phyloP scores from a whole-genome alignment of 495 filamentous ascomycete species.

The Aspergillus cavernicola region DNA sequence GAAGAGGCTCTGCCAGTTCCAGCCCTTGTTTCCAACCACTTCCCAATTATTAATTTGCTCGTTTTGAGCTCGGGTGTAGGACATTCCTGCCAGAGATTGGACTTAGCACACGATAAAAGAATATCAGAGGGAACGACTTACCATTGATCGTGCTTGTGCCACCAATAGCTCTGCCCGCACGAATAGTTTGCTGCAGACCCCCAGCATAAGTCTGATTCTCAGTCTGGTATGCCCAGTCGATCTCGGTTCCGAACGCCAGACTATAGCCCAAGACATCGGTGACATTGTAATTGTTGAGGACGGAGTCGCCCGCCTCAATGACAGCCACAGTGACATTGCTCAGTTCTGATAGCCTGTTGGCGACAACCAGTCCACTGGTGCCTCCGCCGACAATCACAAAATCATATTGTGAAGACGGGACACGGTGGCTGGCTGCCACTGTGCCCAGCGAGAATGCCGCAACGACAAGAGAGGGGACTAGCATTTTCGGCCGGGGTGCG shows the following conservation, averaged over 20 bases:
- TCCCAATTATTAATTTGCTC: constrained; percentile 29
- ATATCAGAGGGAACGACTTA: neutral
- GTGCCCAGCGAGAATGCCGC: neutral
- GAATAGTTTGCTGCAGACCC: neutral
- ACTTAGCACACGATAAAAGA: neutral
- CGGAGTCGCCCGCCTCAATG: neutral
- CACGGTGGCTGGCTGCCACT: neutral
- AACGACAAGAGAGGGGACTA: neutral
- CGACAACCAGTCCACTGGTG: neutral
- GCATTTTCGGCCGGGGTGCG: no score
- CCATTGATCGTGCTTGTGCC: constrained; percentile 3
- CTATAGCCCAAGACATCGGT: neutral
- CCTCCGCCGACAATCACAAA: neutral
- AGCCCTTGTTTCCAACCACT: constrained; percentile 25
- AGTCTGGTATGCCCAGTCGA: neutral
- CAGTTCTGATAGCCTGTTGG: neutral
- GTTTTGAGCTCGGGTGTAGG: constrained; percentile 21
- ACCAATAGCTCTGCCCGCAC: neutral
- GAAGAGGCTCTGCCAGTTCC: constrained; percentile 31
- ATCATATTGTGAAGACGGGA: neutral
- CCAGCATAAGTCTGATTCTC: neutral
- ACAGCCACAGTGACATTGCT: neutral
- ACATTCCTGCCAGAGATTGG: neutral
- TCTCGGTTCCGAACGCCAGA: neutral
- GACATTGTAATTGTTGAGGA: neutral